Base-by-base conservation (phyloP, 495 filamentous ascomycete species). In the Filosporella fistucella region DNA sequence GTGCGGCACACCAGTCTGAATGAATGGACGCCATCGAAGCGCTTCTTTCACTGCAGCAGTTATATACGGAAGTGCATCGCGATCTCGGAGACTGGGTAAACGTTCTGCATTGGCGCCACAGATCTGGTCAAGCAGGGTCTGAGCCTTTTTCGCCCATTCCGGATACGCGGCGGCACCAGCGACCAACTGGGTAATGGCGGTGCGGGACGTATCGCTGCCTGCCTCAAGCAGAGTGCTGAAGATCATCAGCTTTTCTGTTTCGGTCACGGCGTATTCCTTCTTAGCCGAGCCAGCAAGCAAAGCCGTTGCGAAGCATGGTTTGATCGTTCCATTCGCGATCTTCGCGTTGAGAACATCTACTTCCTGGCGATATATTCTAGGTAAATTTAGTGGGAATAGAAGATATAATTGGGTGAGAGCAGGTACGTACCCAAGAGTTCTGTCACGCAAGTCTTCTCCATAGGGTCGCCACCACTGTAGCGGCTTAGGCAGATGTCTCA, bases 141-240 rank as follows among this genome's bases (percentile, higher is more conserved):
- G 56, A 0, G 63, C 64, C 14, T 48, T 54, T 5, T 40, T 35
- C 11, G 64, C 52, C 2, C 42, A 55, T 0, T 62, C 61, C 3
- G 71, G 69, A 29, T 63, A 52, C n/a, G 51, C 51, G 1, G 69
- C 23, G 8, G 49, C 52, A 0, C 65, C 63, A 61, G 70, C 69
- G 16, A 63, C 45, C 11, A 69, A 63, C 3, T 60, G 57, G 43
- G 70, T 70, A 34, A 74, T 42, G 7, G 59, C 55, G 51, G 59
- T 58, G 7, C 67, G 60, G 1, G 68, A 66, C 16, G 61, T 75
- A 45, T 75, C 74, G 26, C 59, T 62, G 0, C 74, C 72, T 2
- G 72, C 72, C 43, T 58, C 65, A 11, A 76, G 52, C 7, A 73
- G 44, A 22, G 57, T 51, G 49, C 54, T 57, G 1, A 60, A 61